Conservation (phyloP, 129 eudicot genomes). For the Glebionis coronaria region DNA sequence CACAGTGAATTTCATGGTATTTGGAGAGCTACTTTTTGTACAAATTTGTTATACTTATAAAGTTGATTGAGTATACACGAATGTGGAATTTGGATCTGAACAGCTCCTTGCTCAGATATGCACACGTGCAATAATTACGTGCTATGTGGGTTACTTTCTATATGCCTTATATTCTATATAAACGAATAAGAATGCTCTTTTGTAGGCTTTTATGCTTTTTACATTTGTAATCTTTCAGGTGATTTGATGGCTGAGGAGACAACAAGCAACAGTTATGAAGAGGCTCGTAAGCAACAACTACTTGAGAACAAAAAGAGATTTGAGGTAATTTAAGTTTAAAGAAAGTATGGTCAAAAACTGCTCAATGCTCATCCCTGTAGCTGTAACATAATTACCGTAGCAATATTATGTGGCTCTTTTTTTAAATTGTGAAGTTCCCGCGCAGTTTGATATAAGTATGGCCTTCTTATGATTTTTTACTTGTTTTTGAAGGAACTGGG, state of each 20-base stretch:
- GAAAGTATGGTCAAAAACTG: background rate
- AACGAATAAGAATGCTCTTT: background rate
- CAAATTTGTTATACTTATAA: no score
- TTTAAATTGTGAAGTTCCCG: background rate
- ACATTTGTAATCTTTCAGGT: background rate
- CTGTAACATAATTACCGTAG: no score
- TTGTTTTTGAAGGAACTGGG: constrained; percentile 61
- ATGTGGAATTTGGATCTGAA: background rate
- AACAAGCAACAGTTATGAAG: constrained; percentile 52
- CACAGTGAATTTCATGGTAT: background rate
- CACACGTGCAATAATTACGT: no score
- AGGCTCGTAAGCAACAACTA: constrained; percentile 65
- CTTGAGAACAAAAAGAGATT: no score
- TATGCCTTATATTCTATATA: background rate
- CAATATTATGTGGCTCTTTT: background rate
- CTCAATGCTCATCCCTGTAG: background rate
- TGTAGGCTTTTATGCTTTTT: background rate
- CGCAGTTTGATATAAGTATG: background rate
- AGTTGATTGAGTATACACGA: background rate
- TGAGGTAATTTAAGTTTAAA: constrained; percentile 11
- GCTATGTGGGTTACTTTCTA: background rate
- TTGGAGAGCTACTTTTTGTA: background rate
- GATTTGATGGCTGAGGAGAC: constrained; percentile 38
- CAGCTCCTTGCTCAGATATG: background rate
- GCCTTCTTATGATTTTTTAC: background rate